Evolutionary conservation across 306 rosid genomes (phyloP).

Genomic region (Betula pendula): DNA sequence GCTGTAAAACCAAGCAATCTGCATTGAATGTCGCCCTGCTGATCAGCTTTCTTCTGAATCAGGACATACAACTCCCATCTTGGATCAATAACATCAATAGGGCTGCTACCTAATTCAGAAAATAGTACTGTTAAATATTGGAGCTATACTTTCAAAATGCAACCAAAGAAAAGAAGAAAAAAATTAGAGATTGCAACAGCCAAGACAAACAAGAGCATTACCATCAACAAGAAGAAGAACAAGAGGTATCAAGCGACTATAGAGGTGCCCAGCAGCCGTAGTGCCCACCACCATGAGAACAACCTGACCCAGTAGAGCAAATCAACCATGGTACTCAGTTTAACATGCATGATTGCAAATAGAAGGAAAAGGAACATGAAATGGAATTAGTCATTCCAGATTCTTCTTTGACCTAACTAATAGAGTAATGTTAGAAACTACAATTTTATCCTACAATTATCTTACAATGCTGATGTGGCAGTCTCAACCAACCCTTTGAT

Average conservation of each 20-base stretch:
- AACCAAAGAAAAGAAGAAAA: constrained; percentile 3
- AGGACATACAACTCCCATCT: constrained; percentile 86
- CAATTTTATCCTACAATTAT: too few species aligned
- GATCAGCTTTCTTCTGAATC: constrained; percentile 54
- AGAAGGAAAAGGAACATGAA: not conserved
- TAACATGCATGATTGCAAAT: not conserved
- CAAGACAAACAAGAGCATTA: constrained; percentile 25
- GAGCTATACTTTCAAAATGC: constrained; percentile 11
- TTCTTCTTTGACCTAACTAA: not conserved
- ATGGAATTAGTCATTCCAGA: not conserved
- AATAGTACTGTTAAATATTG: constrained; percentile 13
- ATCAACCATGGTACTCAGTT: constrained; percentile 23
- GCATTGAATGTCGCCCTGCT: constrained; percentile 47
- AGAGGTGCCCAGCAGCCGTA: constrained; percentile 74
- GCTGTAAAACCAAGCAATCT: constrained; percentile 81
- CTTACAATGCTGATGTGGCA: too few species aligned
- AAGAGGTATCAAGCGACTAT: constrained; percentile 79
- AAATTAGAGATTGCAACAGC: not conserved
- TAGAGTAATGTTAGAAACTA: too few species aligned
- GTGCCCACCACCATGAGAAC: constrained; percentile 75
- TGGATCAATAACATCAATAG: constrained; percentile 80
- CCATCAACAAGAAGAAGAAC: constrained; percentile 94
- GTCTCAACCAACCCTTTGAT: too few species aligned
- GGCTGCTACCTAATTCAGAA: constrained; percentile 71
- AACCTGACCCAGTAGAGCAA: constrained; percentile 49